Evolutionary conservation across 2,329 filamentous ascomycete species (phyloP).

Genomic region (Coleophoma crateriformis): DNA sequence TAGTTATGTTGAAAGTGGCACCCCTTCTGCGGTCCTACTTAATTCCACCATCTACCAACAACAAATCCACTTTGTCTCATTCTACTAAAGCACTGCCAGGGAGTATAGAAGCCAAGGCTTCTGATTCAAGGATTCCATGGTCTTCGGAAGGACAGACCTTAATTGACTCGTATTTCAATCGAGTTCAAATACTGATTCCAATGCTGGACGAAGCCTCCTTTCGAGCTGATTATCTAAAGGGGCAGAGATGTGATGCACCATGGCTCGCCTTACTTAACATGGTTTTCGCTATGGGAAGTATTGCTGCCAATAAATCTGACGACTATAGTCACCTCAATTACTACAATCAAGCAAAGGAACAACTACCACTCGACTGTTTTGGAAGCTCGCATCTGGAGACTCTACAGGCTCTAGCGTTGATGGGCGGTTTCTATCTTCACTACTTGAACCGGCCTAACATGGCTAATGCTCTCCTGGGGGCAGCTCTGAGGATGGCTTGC

Average conservation of each 20-base stretch:
- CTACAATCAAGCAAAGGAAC: conserved; percentile 62
- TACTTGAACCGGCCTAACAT: conserved; percentile 75
- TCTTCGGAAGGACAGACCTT: conserved; percentile 62
- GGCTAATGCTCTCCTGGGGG: conserved; percentile 67
- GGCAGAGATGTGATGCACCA: conserved; percentile 57
- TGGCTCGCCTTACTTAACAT: conserved; percentile 73
- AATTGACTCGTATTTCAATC: conserved; percentile 71
- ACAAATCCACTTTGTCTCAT: conserved; percentile 16
- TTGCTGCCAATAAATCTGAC: conserved; percentile 54
- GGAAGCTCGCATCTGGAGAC: conserved; percentile 69
- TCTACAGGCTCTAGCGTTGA: conserved; percentile 64
- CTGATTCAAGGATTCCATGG: conserved; percentile 40
- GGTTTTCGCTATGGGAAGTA: conserved; percentile 70
- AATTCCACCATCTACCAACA: conserved; percentile 20
- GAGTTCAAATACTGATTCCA: conserved; percentile 66
- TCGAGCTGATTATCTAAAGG: conserved; percentile 57
- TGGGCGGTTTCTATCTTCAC: conserved; percentile 73
- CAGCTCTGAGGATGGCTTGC: conserved; percentile 68
- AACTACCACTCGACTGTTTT: conserved; percentile 61
- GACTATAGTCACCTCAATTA: conserved; percentile 66
- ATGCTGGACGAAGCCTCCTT: conserved; percentile 70
- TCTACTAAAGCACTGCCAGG: conserved; percentile 25
- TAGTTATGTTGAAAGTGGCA: conserved; percentile 56
- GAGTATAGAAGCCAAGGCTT: conserved; percentile 26
- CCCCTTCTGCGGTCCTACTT: conserved; percentile 43